A percentile compares a stretch with the other conserved stretches of the same genome.
These are phyloP conservation scores for Leccinum glutinopallens DNA, from an alignment of 1,284 basidiomycete genomes.

Conservation along the genomic window DNA sequence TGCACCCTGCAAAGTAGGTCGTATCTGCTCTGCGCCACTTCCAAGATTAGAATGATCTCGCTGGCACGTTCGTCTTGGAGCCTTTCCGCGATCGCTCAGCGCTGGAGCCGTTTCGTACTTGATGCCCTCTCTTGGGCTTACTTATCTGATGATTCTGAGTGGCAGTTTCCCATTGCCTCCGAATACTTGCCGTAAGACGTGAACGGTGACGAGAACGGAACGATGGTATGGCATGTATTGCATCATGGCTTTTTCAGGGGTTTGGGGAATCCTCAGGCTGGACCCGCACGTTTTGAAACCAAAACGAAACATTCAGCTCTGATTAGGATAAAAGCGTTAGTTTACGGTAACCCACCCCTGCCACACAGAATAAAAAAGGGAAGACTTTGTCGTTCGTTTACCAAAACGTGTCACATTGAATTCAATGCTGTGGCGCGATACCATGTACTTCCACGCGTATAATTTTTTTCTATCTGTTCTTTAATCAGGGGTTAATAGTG, in stretches of 20 bases:
- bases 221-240: constrained; percentile 10
- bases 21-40: constrained; percentile 13
- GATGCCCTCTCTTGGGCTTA: constrained; percentile 9
- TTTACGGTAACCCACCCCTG: constrained; percentile 10
- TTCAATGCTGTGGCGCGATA: not conserved
- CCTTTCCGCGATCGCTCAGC: constrained; percentile 18
- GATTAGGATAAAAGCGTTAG: constrained; percentile 1
- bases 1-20: constrained; percentile 5
- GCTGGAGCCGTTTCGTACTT: constrained; percentile 4
- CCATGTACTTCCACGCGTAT: not conserved
- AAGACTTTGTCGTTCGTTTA: not conserved
- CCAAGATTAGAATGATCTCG: constrained; percentile 10
- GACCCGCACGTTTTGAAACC: not conserved
- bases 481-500: not conserved
- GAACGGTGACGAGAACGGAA: constrained; percentile 2
- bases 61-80: constrained; percentile 7
- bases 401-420: not conserved
- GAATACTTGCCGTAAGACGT: not conserved
- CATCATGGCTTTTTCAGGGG: constrained; percentile 13
- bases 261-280: constrained; percentile 15
- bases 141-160: constrained; percentile 9
- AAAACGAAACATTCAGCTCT: not conserved
- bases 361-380: not conserved
- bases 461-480: not conserved
- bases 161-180: constrained; percentile 3